Evolutionary conservation across 140 eudicot genomes (phyloP).

Genomic region (Flaveria floridana): DNA sequence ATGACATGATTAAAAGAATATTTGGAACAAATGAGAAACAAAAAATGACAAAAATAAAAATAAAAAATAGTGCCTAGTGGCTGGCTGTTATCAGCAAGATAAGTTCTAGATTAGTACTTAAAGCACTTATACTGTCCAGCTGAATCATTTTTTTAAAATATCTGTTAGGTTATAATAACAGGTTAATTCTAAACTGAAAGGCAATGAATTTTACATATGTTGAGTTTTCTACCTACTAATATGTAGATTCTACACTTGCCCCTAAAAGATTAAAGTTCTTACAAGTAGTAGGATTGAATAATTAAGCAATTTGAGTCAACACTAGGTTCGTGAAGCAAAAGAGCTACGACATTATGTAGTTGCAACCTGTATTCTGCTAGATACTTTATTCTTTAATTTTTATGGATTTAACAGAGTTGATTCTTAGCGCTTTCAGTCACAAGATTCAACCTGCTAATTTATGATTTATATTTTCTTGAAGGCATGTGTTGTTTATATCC

Average conservation of each 20-base stretch:
- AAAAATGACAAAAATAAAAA: too few relatives aligned
- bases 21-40: not conserved
- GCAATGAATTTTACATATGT: conserved; percentile 3
- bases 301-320: conserved; percentile 14
- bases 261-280: not conserved
- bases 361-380: conserved; percentile 17
- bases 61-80: not conserved
- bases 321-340: conserved; percentile 8
- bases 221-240: conserved; percentile 16
- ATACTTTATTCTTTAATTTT: conserved; percentile 15
- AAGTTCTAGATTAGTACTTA: conserved; percentile 8
- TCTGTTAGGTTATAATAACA: conserved; percentile 7
- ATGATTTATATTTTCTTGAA: conserved; percentile 44
- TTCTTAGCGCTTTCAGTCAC: not conserved
- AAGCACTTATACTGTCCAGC: not conserved
- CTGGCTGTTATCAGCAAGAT: not conserved
- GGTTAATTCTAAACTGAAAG: not conserved
- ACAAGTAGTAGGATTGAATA: conserved; percentile 18
- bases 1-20: conserved; percentile 9
- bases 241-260: not conserved
- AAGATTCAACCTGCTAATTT: conserved; percentile 34
- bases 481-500: conserved; percentile 91
- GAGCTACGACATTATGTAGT: conserved; percentile 18
- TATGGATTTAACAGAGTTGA: not conserved
- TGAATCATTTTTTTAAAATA: not conserved